Evolutionary conservation across 805 yeast genomes (phyloP).

Genomic region (Yamadazyma paraphyllophila): DNA sequence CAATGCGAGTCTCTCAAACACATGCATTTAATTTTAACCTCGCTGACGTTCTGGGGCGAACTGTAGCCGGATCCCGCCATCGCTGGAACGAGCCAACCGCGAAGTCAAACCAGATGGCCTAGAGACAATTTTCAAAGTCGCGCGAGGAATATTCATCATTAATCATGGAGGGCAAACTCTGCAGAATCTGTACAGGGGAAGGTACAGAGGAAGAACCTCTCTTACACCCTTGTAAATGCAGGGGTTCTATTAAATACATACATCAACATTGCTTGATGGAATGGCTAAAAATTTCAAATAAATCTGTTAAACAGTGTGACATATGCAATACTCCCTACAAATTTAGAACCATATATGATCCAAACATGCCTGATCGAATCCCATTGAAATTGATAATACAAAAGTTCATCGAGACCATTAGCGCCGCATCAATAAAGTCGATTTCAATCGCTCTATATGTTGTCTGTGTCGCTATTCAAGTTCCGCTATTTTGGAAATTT

Average conservation of each 20-base stretch:
- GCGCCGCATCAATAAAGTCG: constrained; percentile 16
- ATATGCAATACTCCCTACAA: constrained; percentile 77
- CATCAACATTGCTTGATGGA: constrained; percentile 89
- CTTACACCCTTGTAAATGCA: constrained; percentile 88
- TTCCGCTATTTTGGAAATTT: constrained; percentile 60
- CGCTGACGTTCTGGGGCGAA: no score
- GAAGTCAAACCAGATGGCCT: no score
- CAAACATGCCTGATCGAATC: constrained; percentile 60
- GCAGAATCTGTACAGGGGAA: constrained; percentile 94
- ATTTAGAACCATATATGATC: constrained; percentile 64
- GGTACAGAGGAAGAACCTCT: constrained; percentile 76
- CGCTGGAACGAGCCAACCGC: no score
- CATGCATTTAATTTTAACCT: no score
- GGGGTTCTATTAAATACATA: constrained; percentile 89
- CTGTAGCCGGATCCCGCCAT: no score
- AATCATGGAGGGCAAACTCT: constrained; percentile 33
- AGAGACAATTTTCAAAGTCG: no score
- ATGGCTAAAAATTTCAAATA: constrained; percentile 75
- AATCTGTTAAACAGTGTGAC: constrained; percentile 68
- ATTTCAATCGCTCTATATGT: constrained; percentile 33
- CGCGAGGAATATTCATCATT: background rate
- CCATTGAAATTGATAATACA: constrained; percentile 52
- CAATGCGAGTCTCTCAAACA: no score
- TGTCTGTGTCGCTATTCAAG: constrained; percentile 46
- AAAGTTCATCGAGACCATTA: constrained; percentile 28